Evolutionary conservation across 331 rosid genomes (phyloP), one percentile per base, ranked within the genome.

Genomic region (Cydonia oblonga): DNA sequence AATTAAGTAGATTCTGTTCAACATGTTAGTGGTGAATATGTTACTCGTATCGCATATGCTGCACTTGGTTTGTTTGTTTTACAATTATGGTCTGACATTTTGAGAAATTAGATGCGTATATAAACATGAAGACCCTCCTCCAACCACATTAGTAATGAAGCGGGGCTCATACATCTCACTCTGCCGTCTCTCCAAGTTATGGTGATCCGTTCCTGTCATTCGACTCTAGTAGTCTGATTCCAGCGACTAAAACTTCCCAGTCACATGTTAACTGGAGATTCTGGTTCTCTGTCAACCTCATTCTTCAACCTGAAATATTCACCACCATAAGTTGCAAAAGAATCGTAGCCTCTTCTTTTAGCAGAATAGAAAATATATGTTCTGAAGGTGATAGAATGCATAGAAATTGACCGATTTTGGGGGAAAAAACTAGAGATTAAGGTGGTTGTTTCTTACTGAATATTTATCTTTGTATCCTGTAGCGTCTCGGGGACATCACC

Each of bases 391-490:
- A 8, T 6, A 28, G 22, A 57, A 15, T 33, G 24, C 24, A 30
- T 32, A n/a, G 24, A 56, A 49, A 49, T 8, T 19, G 6, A 44
- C 16, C 18, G 10, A 28, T 59, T 35, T 9, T 3, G 19, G 23
- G 44, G 56, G 63, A 3, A 6, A 57, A 1, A 11, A 26, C 38
- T 20, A 57, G 33, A 22, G n/a, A 40, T 40, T 23, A n/a, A 16
- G 73, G 29, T 38, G 4, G 49, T 23, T 25, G 19, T 35, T 57
- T 9, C 92, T 85, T 77, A 83, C 91, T 72, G 84, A 78, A 84
- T 44, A 66, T 59, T 24, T 20, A 63, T 46, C 35, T 84, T 79
- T 79, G 62, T 70, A 57, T 80, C 52, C 49, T 69, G 79, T 1
- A 63, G 70, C 6, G 68, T 44, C 12, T 28, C 11, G n/a, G 87